Base-by-base conservation (phyloP, 2,329 filamentous ascomycete genomes). In the Fusarium chuoi region DNA sequence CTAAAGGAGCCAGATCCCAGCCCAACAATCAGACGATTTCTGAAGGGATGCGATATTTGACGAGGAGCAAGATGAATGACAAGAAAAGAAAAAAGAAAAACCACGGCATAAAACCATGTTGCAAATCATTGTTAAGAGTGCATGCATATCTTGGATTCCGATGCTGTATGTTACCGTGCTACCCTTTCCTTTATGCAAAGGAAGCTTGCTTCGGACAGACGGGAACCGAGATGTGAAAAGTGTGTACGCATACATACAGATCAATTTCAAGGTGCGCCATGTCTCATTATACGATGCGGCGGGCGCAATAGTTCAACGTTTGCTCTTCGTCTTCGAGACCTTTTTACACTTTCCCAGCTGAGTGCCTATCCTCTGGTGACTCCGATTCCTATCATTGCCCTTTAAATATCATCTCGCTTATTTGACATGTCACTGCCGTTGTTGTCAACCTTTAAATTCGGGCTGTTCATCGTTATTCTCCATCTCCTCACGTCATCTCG, bases 401-500 rank as follows among this genome's bases (percentile, higher is more conserved):
- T 30, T 41, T 35, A 14, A 17, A 39, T 20, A 24, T 30, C 38
- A 33, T 58, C 26, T 65, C 64, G 38, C 61, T 59, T 67, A 20
- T 39, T 49, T 51, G 51, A 39, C 51, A 41, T 41, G 24, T 55
- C 51, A 30, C 51, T 55, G 51, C 51, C 51, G 51, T 55, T 41
- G 35, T 41, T 41, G 35, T 41, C 24, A 55, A 55, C 24, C 26
- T 41, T 20, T 41, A 55, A 39, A 55, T 41, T 55, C 51, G 51
- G 24, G 24, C 28, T 60, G 36, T 30, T 36, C 41, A 28, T 45
- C 49, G 56, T 13, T 49, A 26, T 65, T 59, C n/a, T 59, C 52
- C 60, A 66, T 65, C 55, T 38, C 54, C 39, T 68, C 41, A 73
- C 67, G 71, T 74, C 71, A 74, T 74, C 48, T 58, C 45, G 57